phyloP scores from a whole-genome alignment of 768 basidiomycete species.

The Termitomyces sp. region DNA sequence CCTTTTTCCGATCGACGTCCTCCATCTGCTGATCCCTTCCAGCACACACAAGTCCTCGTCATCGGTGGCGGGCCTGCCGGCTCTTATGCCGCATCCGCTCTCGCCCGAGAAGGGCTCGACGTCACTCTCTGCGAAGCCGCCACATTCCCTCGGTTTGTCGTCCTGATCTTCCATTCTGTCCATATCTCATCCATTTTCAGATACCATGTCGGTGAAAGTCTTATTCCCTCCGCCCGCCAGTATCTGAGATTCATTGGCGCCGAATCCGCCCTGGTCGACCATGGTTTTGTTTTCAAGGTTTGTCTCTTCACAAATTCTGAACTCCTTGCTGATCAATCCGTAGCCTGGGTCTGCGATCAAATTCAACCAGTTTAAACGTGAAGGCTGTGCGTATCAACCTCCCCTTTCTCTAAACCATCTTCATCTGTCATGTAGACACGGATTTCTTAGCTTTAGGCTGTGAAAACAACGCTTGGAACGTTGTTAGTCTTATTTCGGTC shows the following conservation, averaged over 20 bases:
- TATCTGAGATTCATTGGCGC: slow-evolving; percentile 58
- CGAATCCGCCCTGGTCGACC: slow-evolving; percentile 44
- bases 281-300: slow-evolving; percentile 55
- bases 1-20: not conserved
- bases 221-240: slow-evolving; percentile 59
- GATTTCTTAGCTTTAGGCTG: slow-evolving; percentile 55
- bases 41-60: slow-evolving; percentile 44
- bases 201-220: slow-evolving; percentile 58
- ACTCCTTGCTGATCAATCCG: not conserved
- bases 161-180: not conserved
- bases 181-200: slow-evolving; percentile 22
- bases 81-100: slow-evolving; percentile 52
- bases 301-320: not conserved
- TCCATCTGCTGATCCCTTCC: not conserved
- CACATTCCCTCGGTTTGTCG: slow-evolving; percentile 47
- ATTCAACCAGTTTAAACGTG: slow-evolving; percentile 62
- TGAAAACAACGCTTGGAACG: slow-evolving; percentile 59
- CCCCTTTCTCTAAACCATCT: not conserved
- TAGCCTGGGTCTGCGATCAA: slow-evolving; percentile 64
- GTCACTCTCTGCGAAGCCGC: slow-evolving; percentile 52
- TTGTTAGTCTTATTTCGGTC: slow-evolving; percentile 37
- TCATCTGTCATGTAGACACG: slow-evolving; percentile 38
- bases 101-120: slow-evolving; percentile 53
- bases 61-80: slow-evolving; percentile 57
- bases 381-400: slow-evolving; percentile 48